Base-by-base conservation (phyloP, 2,329 filamentous ascomycete species). In the Fusarium sp. region DNA sequence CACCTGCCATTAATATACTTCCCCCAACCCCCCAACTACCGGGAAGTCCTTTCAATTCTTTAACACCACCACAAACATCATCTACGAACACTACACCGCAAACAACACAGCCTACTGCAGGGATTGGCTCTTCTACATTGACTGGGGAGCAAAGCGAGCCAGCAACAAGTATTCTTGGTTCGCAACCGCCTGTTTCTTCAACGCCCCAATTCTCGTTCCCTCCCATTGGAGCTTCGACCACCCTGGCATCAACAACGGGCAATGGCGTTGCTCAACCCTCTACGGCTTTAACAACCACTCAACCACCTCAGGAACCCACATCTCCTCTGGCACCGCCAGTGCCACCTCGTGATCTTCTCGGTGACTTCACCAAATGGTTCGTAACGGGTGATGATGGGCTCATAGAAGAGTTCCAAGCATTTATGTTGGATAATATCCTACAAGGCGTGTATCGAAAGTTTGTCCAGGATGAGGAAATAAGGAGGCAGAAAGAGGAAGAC, bases 311-410 rank as follows among this genome's bases (percentile, higher is more conserved):
- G 19, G 40, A 67, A 44, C 39, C 67, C 19, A 48, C 10, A 9
- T 30, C 59, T 8, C 45, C 60, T 2, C 53, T 55, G n/a, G 48
- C 57, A 3, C 62, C 69, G 9, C 56, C 69, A 20, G 30, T 56
- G 1, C 69, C 74, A 19, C 72, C 71, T 21, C 73, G 76, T 23
- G 83, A 87, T 57, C 69, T 78, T 4, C 78, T 88, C 68, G 81
- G 75, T 8, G 80, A 83, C 46, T 83, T 88, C 28, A 80, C 84
- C 1, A 80, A 78, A 24, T 89, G 86, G 86, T 84, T 83, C 53
- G 83, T 87, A 5, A 75, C 77, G 14, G 86, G 83, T 30, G 86
- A 89, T 56, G 74, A 77, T 17, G 86, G 86, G 1, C 71, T 88
- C 9, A 71, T 88, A 71, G 78, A 84, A 8, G 80, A 86, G 14